Base-by-base conservation (phyloP, 169 alveolate species). In the Plasmodium vinckei region DNA sequence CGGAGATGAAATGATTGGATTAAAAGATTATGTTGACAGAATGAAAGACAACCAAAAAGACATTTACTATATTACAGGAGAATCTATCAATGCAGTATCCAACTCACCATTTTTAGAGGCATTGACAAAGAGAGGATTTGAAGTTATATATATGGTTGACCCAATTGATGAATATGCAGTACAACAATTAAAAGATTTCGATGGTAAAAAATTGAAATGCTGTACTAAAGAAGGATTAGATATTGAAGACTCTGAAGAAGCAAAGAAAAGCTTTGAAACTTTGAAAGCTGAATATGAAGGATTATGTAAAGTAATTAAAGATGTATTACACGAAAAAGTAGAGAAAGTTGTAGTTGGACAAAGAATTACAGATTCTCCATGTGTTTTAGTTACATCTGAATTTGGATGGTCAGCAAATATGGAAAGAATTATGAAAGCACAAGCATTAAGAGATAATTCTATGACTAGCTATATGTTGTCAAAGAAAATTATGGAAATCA, bases 401-500 rank as follows among this genome's bases (percentile, higher is more conserved):
- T 97, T 95, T 94, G 99, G 99, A 67, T 99, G 99, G 99, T 96
- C 99, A 72, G 99, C 99, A 49, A 99, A 99, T 96, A 99, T 99
- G 99, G 99, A 99, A 93, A 97, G 99, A 89, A 99, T 98, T 94
- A 99, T 99, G 99, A 98, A 98, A 95, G 99, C 99, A 10, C 99
- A 99, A 95, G 99, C 99, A 27, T 98, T 99, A 27, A 96, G 99
- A 92, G 99, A 98, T 94, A 94, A 97, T 88, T 94, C 99, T 73
- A 98, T 98, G 98, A 97, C 99, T 56, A 94, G 94, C 44, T 97
- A 96, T 87, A 98, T 98, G 99, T 94, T 97, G 73, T 96, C 99
- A 65, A 98, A 98, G 97, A 98, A 98, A 97, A 99, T 99, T 88
- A 98, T 99, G 99, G 99, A 99, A 94, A 96, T 99, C 87, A 99